Evolutionary conservation across 78 protist species (phyloP), one percentile per base, ranked within the genome.

Genomic region (Parvularia atlantis): DNA sequence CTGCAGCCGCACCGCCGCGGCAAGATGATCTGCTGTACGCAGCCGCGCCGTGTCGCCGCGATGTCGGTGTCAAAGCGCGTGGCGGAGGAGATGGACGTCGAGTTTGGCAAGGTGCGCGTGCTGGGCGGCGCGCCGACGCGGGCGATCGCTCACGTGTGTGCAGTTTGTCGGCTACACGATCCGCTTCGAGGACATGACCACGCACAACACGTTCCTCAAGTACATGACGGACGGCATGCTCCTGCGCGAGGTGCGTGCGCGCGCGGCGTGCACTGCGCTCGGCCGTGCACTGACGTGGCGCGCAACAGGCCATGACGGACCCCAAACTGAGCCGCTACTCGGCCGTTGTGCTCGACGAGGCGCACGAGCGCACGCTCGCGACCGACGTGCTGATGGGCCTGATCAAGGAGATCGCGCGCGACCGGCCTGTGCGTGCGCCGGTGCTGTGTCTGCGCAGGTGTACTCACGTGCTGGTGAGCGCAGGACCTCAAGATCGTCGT

Each of bases 291-390:
- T n/a, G n/a, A n/a, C n/a, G n/a, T n/a, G n/a, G n/a, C n/a, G n/a
- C n/a, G n/a, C n/a, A n/a, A n/a, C n/a, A n/a, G 83, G 90, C 98
- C 33, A 89, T 93, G 96, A 46, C 44, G 6, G 99, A 96, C 70
- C 97, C 99, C 20, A 41, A 63, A 39, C 88, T 96, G 52, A 52
- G 54, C 39, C 59, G 85, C 31, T 95, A 92, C 75, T 26, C 33
- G 43, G 75, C 48, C 33, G 77, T 98, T n/a, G 80, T 98, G 5
- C 79, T 98, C 35, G 99, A 98, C 78, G 99, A 98, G 75, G 99
- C 99, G 11, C 99, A 98, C 85, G 99, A 98, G 83, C 75, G 99
- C 30, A 97, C 99, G 6, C 78, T 97, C 11, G n/a, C 92, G 22
- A 98, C 99, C 0, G 99, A 98, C 80, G 78, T 98, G 16, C 76